These are phyloP conservation scores for Candida boidinii DNA, from an alignment of 805 yeast genomes.

Conservation along the genomic window DNA sequence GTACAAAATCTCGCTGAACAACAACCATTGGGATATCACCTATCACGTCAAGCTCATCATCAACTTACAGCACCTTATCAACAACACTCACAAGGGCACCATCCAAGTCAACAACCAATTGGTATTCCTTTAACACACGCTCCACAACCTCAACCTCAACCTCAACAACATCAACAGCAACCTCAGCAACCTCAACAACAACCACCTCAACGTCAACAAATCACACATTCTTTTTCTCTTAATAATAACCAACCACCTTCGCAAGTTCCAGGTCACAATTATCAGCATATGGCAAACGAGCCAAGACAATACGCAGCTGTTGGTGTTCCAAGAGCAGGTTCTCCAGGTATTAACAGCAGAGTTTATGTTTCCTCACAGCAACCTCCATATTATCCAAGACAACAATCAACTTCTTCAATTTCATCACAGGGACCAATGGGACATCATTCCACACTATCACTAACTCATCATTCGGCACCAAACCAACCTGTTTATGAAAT, in stretches of 20 bases:
- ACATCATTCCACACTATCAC: too few species aligned
- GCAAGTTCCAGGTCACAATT: background rate
- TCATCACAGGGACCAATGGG: too few species aligned
- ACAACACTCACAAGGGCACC: background rate
- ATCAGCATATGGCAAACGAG: too few species aligned
- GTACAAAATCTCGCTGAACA: too few species aligned
- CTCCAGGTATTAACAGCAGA: too few species aligned
- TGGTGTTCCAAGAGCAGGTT: too few species aligned
- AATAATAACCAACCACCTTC: background rate
- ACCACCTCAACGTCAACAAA: background rate
- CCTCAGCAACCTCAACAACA: slow-evolving; percentile 1
- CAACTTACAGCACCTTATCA: slow-evolving; percentile 1
- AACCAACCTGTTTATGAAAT: background rate
- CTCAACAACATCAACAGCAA: background rate
- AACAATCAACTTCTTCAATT: too few species aligned
- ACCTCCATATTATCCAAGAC: too few species aligned
- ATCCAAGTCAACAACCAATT: background rate
- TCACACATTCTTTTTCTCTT: background rate
- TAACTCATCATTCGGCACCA: background rate
- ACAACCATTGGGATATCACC: background rate
- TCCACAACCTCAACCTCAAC: background rate
- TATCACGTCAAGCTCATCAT: background rate
- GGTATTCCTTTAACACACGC: background rate
- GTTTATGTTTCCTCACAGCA: too few species aligned
- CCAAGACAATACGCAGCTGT: too few species aligned